Percentiles rank a stretch among this genome's conserved stretches.
Evolutionary conservation across 768 basidiomycete species (phyloP).

Genomic region (Termitomyces titanicus): DNA sequence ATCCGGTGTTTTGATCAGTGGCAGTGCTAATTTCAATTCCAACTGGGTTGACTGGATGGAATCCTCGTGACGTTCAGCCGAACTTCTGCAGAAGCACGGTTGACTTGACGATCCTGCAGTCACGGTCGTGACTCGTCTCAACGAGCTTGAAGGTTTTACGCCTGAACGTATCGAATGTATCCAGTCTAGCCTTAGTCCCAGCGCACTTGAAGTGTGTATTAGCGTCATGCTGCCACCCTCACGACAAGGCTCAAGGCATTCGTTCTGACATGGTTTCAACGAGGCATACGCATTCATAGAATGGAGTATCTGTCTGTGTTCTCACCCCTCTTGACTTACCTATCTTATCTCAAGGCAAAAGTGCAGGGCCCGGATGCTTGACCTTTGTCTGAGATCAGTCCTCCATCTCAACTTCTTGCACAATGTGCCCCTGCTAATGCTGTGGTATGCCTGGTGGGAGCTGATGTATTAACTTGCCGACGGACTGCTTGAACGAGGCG

Average conservation of each 20-base stretch:
- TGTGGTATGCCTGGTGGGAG: too few species aligned
- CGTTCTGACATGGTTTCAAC: background rate
- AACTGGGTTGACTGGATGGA: too few species aligned
- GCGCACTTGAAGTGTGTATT: background rate
- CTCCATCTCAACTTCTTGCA: background rate
- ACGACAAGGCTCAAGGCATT: background rate
- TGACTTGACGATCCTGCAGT: too few species aligned
- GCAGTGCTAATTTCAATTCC: background rate
- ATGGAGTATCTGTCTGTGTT: background rate
- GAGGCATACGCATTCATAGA: background rate
- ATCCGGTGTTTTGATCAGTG: constrained; percentile 4
- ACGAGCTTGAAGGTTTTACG: background rate
- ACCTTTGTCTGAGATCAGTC: background rate
- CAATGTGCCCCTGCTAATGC: background rate
- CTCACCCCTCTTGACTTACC: background rate
- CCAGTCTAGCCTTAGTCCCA: background rate
- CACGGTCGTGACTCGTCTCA: too few species aligned
- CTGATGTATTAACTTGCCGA: background rate
- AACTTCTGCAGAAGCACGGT: too few species aligned
- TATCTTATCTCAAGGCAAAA: background rate
- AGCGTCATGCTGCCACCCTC: background rate
- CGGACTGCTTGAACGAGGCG: constrained; percentile 2
- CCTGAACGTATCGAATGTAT: background rate
- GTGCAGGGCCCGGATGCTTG: background rate
- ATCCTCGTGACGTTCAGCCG: too few species aligned